A percentile compares a stretch with the other conserved stretches of the same genome.
These are phyloP conservation scores for Fistulifera pelliculosa DNA, from an alignment of 108 stramenopile genomes.

Conservation along the genomic window DNA sequence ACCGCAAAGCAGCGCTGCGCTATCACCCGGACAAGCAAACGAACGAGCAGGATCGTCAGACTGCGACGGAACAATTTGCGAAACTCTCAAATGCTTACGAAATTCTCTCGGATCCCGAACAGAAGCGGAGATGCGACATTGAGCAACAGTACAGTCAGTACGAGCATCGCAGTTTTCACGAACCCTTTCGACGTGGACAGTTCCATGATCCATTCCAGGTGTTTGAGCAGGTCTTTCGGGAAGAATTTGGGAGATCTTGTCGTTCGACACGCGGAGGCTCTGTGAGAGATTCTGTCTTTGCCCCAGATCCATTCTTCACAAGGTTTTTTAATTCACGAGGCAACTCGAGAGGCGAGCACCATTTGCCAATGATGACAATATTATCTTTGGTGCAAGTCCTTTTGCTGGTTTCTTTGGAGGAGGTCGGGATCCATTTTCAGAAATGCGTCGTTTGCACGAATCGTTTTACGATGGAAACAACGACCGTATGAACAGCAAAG, in stretches of 20 bases:
- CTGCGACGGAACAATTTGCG: constrained; percentile 36
- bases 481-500: constrained; percentile 18
- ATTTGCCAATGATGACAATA: constrained; percentile 7
- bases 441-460: not conserved
- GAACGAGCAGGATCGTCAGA: constrained; percentile 22
- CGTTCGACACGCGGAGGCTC: constrained; percentile 18
- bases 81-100: constrained; percentile 85
- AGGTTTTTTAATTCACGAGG: constrained; percentile 8
- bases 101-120: constrained; percentile 60
- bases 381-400: constrained; percentile 18
- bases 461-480: not conserved
- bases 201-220: constrained; percentile 56
- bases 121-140: constrained; percentile 59
- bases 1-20: constrained; percentile 38
- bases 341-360: too few relatives aligned
- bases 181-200: constrained; percentile 3
- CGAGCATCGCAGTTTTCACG: not conserved
- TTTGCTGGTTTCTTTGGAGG: constrained; percentile 10
- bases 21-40: constrained; percentile 73
- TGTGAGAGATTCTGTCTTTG: constrained; percentile 45
- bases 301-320: constrained; percentile 7
- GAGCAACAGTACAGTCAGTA: not conserved
- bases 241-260: constrained; percentile 35
- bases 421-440: constrained; percentile 1
- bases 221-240: constrained; percentile 37